phyloP scores from a whole-genome alignment of 805 yeast species.

The Sugiyamaella mastotermitis region DNA sequence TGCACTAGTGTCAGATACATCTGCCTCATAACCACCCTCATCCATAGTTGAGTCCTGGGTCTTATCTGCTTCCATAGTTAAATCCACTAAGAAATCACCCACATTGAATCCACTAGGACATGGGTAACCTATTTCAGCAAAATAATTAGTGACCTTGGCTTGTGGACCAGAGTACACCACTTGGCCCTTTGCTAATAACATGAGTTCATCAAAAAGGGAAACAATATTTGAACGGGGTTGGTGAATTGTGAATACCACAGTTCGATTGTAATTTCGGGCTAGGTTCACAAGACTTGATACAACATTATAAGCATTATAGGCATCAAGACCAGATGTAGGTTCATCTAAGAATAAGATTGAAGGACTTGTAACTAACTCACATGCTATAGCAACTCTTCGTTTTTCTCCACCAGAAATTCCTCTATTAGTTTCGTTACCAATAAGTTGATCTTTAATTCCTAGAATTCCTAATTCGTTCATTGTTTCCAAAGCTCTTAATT shows the following conservation, averaged over 20 bases:
- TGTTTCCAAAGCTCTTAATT: slow-evolving; percentile 75
- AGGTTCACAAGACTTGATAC: slow-evolving; percentile 76
- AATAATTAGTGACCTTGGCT: slow-evolving; percentile 66
- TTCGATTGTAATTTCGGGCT: slow-evolving; percentile 75
- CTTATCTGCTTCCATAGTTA: slow-evolving; percentile 57
- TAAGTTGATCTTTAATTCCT: slow-evolving; percentile 73
- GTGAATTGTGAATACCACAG: slow-evolving; percentile 89
- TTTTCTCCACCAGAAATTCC: slow-evolving; percentile 95
- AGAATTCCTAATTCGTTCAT: slow-evolving; percentile 78
- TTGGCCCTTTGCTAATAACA: slow-evolving; percentile 78
- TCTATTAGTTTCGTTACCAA: slow-evolving; percentile 83
- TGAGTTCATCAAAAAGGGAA: slow-evolving; percentile 75
- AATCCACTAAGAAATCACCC: slow-evolving; percentile 89
- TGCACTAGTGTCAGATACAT: too few relatives aligned
- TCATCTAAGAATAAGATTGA: slow-evolving; percentile 79
- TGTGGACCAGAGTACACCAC: slow-evolving; percentile 86
- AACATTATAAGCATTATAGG: slow-evolving; percentile 89
- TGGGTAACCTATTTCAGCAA: slow-evolving; percentile 63
- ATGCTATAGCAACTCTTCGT: slow-evolving; percentile 86
- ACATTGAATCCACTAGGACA: slow-evolving; percentile 90
- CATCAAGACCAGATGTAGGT: slow-evolving; percentile 93
- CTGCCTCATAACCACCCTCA: not conserved
- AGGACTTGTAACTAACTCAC: slow-evolving; percentile 87
- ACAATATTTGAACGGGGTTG: slow-evolving; percentile 97
- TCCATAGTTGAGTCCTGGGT: not conserved